Evolutionary conservation across 306 rosid genomes (phyloP).

Genomic region (Medicago arabica): DNA sequence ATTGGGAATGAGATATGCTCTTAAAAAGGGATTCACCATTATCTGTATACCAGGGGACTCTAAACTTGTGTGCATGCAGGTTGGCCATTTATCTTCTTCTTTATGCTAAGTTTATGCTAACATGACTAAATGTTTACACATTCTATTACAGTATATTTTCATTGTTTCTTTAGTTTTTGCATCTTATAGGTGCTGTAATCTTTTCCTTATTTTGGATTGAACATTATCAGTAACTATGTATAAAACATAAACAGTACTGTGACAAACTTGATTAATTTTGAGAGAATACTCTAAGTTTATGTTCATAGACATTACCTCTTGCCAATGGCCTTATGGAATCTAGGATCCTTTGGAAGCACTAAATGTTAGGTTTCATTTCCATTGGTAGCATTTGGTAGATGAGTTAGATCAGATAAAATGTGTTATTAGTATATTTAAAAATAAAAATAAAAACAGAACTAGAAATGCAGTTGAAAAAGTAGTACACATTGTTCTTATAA

Average conservation of each 20-base stretch:
- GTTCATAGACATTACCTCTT: neutral
- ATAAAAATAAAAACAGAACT: too few species aligned
- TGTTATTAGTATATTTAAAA: too few species aligned
- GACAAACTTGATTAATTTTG: constrained; percentile 2
- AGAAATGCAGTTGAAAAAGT: too few species aligned
- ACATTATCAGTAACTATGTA: neutral
- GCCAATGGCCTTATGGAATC: too few species aligned
- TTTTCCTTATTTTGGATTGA: constrained; percentile 26
- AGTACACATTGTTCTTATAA: too few species aligned
- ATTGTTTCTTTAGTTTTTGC: constrained; percentile 27
- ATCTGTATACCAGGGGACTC: constrained; percentile 83
- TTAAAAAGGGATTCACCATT: constrained; percentile 71
- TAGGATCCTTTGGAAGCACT: too few species aligned
- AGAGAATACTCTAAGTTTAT: neutral
- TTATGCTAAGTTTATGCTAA: constrained; percentile 3
- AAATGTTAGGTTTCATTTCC: too few species aligned
- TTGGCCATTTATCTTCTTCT: constrained; percentile 46
- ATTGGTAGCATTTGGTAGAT: too few species aligned
- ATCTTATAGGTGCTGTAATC: neutral
- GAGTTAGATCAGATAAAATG: too few species aligned
- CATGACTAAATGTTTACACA: neutral
- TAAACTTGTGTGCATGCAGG: constrained; percentile 98
- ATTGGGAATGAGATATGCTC: constrained; percentile 87
- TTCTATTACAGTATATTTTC: neutral
- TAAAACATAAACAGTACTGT: neutral